These are phyloP conservation scores for Pythium myriotylum DNA, from an alignment of 352 stramenopile species.

Conservation along the genomic window DNA sequence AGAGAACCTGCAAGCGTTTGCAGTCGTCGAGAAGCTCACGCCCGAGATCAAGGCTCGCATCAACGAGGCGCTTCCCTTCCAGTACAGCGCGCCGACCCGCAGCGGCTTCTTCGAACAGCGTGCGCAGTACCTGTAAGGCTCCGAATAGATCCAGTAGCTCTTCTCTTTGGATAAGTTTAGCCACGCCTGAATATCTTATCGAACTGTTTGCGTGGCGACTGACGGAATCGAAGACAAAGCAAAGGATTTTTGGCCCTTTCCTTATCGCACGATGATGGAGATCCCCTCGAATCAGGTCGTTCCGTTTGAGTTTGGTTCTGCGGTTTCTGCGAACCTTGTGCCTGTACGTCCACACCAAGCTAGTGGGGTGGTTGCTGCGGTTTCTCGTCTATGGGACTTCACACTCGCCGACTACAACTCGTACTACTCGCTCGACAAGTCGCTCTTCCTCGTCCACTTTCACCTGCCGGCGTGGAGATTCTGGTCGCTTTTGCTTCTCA, in stretches of 20 bases:
- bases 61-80: constrained; percentile 39
- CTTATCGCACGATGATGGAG: too few species aligned
- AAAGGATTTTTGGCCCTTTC: too few species aligned
- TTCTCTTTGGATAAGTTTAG: not conserved
- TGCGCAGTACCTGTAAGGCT: constrained; percentile 11
- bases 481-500: not conserved
- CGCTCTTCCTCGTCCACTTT: constrained; percentile 4
- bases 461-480: not conserved
- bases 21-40: constrained; percentile 43
- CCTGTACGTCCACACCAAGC: too few species aligned
- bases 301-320: too few species aligned
- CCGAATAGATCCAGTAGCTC: not conserved
- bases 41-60: constrained; percentile 48
- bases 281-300: too few species aligned
- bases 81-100: constrained; percentile 25
- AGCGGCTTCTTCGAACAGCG: constrained; percentile 11
- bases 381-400: not conserved
- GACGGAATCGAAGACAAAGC: too few species aligned
- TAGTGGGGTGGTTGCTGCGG: too few species aligned
- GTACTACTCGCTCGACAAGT: constrained; percentile 12
- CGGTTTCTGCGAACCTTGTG: too few species aligned
- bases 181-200: too few species aligned
- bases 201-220: too few species aligned
- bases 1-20: constrained; percentile 56
- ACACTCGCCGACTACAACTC: constrained; percentile 9